Percentiles rank a stretch among this genome's conserved stretches.
These are phyloP conservation scores for Casuarina equisetifolia DNA, from an alignment of 306 rosid species.

Conservation along the genomic window DNA sequence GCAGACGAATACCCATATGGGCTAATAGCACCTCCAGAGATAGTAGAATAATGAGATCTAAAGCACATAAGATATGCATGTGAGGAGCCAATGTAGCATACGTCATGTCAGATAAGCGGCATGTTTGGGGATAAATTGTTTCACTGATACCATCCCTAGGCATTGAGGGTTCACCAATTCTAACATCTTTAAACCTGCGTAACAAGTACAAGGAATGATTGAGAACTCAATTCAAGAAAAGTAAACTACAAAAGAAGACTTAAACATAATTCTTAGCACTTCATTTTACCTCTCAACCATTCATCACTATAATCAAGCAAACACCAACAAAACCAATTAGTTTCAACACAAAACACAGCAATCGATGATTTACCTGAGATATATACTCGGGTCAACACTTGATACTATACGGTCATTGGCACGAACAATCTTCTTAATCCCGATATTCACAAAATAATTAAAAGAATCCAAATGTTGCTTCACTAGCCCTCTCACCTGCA, in stretches of 20 bases:
- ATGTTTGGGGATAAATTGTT: constrained; percentile 57
- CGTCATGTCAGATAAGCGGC: constrained; percentile 85
- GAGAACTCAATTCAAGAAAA: constrained; percentile 21
- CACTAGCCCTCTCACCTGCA: constrained; percentile 83
- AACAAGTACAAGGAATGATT: constrained; percentile 2
- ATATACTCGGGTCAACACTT: constrained; percentile 40
- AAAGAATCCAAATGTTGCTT: constrained; percentile 92
- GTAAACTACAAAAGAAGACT: constrained; percentile 2
- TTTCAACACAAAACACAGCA: neutral
- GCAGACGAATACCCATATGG: constrained; percentile 15
- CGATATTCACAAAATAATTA: constrained; percentile 72
- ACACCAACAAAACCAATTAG: neutral
- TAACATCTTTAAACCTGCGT: constrained; percentile 67
- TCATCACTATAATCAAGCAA: neutral
- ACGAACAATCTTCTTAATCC: constrained; percentile 69
- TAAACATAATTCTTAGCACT: constrained; percentile 3
- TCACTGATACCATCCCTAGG: constrained; percentile 46
- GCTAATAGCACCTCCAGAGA: constrained; percentile 4
- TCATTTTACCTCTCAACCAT: neutral
- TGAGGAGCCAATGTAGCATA: constrained; percentile 31
- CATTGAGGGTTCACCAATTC: constrained; percentile 62
- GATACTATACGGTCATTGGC: constrained; percentile 56
- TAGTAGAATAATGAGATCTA: constrained; percentile 13
- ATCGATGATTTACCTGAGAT: constrained; percentile 45
- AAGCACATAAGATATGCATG: constrained; percentile 12